These are phyloP conservation scores for Smithsoniella earleae DNA, from an alignment of 163 green algal genomes.

Conservation along the genomic window DNA sequence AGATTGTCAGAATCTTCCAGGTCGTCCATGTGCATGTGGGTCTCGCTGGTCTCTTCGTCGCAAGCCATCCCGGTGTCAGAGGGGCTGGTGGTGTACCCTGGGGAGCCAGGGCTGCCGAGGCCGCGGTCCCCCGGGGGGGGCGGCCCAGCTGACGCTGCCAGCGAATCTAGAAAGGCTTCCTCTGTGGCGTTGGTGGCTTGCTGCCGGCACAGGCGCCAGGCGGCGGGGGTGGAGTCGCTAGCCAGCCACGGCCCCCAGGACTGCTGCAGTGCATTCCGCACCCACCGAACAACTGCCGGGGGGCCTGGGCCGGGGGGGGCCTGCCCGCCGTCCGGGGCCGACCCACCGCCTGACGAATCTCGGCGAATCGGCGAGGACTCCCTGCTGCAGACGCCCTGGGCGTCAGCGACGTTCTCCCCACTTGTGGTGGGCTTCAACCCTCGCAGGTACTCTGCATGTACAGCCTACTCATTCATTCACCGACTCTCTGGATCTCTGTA, in stretches of 20 bases:
- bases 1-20: neutral
- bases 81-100: neutral
- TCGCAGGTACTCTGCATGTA: neutral
- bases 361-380: neutral
- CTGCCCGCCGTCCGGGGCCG: neutral
- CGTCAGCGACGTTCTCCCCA: neutral
- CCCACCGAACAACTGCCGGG: neutral
- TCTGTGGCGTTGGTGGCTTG: neutral
- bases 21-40: neutral
- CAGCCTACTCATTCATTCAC: neutral
- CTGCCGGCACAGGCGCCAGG: slow-evolving; percentile 4
- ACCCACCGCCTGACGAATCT: neutral
- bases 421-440: neutral
- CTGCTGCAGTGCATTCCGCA: slow-evolving; percentile 18
- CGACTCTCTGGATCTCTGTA: neutral
- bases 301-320: neutral
- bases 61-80: neutral
- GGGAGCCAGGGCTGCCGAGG: neutral
- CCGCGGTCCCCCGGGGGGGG: too few species aligned
- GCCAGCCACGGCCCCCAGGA: slow-evolving; percentile 24
- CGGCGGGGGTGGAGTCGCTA: neutral
- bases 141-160: too few species aligned
- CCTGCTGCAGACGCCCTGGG: neutral
- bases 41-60: neutral
- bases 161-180: neutral